Evolutionary conservation across 345 rosid species (phyloP).

Genomic region (Gossypium rotundifolium): DNA sequence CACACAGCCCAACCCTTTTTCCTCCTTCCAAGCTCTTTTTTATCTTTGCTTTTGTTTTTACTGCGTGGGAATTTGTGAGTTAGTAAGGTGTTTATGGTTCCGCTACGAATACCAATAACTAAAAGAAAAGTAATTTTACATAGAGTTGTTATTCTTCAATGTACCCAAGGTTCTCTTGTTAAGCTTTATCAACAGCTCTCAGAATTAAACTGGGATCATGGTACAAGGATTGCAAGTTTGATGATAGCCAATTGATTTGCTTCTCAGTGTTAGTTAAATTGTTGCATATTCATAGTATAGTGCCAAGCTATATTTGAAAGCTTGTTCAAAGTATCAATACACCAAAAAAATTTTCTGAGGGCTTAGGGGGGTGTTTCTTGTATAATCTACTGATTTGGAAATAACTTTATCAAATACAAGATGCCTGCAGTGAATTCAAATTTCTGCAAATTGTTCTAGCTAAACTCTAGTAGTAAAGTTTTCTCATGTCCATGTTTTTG

Average conservation of each 20-base stretch:
- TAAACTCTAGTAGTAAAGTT: not conserved
- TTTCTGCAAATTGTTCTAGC: not conserved
- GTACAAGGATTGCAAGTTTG: not conserved
- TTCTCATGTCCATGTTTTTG: slow-evolving; percentile 5
- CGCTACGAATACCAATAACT: not conserved
- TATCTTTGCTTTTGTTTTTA: not conserved
- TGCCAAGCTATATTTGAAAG: not conserved
- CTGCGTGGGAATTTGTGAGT: not conserved
- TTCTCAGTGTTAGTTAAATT: not conserved
- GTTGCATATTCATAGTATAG: not conserved
- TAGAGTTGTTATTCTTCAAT: not conserved
- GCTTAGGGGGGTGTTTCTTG: not conserved
- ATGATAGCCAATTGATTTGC: not conserved
- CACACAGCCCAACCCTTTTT: not conserved
- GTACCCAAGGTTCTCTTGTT: not conserved
- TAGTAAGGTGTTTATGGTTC: not conserved
- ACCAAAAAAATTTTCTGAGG: not conserved
- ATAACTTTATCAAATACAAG: not conserved
- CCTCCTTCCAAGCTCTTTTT: not conserved
- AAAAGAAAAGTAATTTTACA: not conserved
- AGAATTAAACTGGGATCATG: not conserved
- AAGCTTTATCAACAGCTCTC: not conserved
- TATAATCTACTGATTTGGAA: not conserved
- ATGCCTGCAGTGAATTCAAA: not conserved
- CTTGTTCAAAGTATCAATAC: not conserved